Conservation (phyloP, 371 early-diverging fungal genomes). For the Blyttiomyces sp. region DNA sequence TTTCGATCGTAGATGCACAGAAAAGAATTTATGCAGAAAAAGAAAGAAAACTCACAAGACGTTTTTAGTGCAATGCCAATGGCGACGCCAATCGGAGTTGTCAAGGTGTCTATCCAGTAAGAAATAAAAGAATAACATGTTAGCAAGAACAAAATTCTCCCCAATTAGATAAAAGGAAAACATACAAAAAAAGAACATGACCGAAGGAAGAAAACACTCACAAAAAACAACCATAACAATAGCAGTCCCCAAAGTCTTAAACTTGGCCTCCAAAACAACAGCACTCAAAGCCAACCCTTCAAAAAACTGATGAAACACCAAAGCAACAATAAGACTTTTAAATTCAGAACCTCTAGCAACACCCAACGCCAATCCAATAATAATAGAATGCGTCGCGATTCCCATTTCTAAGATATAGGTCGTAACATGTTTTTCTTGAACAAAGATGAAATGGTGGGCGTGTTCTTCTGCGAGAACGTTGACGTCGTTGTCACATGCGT, state of each 20-base stretch:
- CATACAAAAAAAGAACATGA: no score
- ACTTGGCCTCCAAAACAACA: slow-evolving; percentile 59
- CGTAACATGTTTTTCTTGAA: slow-evolving; percentile 9
- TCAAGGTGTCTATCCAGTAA: slow-evolving; percentile 47
- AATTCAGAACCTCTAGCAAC: slow-evolving; percentile 70
- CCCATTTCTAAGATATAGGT: slow-evolving; percentile 26
- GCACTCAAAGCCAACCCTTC: slow-evolving; percentile 82
- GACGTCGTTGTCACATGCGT: no score
- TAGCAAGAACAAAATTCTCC: no score
- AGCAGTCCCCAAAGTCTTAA: background rate
- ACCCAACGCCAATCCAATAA: slow-evolving; percentile 73
- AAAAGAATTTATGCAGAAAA: no score
- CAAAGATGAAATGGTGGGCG: background rate
- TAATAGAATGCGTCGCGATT: slow-evolving; percentile 54
- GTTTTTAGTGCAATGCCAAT: slow-evolving; percentile 66
- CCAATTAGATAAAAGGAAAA: no score
- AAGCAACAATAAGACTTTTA: slow-evolving; percentile 67
- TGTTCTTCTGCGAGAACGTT: background rate
- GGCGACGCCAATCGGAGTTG: slow-evolving; percentile 75
- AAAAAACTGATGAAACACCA: slow-evolving; percentile 87
- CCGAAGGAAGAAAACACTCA: no score
- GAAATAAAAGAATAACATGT: no score
- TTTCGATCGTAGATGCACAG: no score
- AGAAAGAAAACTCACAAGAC: background rate
- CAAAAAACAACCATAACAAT: slow-evolving; percentile 50